phyloP scores from a whole-genome alignment of 805 yeast species.

The Teunomyces stri region DNA sequence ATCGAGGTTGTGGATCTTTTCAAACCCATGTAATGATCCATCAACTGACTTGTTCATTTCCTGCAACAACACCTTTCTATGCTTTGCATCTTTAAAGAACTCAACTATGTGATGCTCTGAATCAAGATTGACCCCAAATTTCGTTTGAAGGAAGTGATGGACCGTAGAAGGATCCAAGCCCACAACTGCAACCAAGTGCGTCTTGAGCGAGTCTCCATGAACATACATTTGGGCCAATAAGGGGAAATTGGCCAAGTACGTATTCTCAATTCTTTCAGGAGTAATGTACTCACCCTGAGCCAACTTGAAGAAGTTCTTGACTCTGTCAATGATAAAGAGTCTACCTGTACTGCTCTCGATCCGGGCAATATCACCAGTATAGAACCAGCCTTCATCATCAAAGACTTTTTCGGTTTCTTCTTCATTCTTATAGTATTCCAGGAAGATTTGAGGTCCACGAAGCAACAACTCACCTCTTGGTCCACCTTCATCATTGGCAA shows the following conservation, averaged over 20 bases:
- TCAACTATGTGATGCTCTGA: conserved; percentile 9
- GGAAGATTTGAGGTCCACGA: conserved; percentile 63
- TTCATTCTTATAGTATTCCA: conserved; percentile 53
- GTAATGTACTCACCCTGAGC: conserved; percentile 60
- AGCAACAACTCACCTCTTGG: conserved; percentile 59
- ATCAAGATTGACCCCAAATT: conserved; percentile 11
- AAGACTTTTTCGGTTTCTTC: conserved; percentile 53
- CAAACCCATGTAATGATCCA: conserved; percentile 27
- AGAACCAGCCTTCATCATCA: conserved; percentile 58
- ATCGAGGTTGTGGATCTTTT: conserved; percentile 31
- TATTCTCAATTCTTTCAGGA: conserved; percentile 71
- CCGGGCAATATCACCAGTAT: conserved; percentile 61
- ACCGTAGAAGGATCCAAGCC: conserved; percentile 54
- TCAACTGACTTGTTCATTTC: conserved; percentile 21
- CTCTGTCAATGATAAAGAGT: conserved; percentile 65
- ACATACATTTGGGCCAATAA: conserved; percentile 52
- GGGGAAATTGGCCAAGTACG: conserved; percentile 53
- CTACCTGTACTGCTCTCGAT: conserved; percentile 51
- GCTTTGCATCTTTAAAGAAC: conserved; percentile 14
- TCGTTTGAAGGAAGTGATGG: conserved; percentile 7
- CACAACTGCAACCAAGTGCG: conserved; percentile 56
- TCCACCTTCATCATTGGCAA: conserved; percentile 33
- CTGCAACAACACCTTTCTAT: conserved; percentile 19
- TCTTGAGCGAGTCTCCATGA: conserved; percentile 61
- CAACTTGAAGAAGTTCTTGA: conserved; percentile 72